Evolutionary conservation across 2,329 filamentous ascomycete species (phyloP), one percentile per base, ranked within the genome.

Genomic region (Colletotrichum theobromicola): DNA sequence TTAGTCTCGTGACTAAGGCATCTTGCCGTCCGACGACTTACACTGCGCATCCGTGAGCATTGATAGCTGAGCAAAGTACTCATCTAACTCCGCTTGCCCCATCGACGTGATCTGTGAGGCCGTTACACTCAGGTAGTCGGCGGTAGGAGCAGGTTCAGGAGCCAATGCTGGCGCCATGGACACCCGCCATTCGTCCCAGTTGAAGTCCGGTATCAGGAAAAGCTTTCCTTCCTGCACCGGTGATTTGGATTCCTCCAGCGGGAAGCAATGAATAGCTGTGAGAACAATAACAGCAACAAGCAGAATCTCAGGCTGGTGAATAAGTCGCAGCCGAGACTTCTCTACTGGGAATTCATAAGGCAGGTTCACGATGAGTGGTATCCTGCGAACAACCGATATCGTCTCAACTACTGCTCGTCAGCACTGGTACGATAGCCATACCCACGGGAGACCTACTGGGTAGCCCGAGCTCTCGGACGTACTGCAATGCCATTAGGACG

Each of bases 201-300:
- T 86, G 70, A 98, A 86, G 24, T 83, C 82, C 2, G 92, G 89
- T 78, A 32, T 37, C 66, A 55, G 79, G 75, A 67, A 81, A 24
- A 42, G 32, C 60, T 60, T 65, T 72, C 94, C 93, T 12, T 85
- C 84, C 16, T 21, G 86, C 87, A 42, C 80, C 82, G 9, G 88
- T 89, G 77, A 87, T 67, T 86, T 82, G 15, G 88, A 79, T 26
- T 86, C 85, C 79, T 95, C 91, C 58, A 98, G 91, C 0, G 96
- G 95, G 78, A 95, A 95, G 24, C 94, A 87, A 4, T 98, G 82
- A 79, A 98, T 98, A 5, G 93, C 92, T 5, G 94, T 91, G 16
- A 98, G 88, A 4, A 98, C 86, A 5, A 98, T 82, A 5, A 95
- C 85, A 5, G 92, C 88, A 70, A 95, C 87, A 2, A 98, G 85